Percentiles rank a stretch among this genome's conserved stretches.
Evolutionary conservation across 2,329 filamentous ascomycete species (phyloP).

Genomic region (Cadophora malorum): DNA sequence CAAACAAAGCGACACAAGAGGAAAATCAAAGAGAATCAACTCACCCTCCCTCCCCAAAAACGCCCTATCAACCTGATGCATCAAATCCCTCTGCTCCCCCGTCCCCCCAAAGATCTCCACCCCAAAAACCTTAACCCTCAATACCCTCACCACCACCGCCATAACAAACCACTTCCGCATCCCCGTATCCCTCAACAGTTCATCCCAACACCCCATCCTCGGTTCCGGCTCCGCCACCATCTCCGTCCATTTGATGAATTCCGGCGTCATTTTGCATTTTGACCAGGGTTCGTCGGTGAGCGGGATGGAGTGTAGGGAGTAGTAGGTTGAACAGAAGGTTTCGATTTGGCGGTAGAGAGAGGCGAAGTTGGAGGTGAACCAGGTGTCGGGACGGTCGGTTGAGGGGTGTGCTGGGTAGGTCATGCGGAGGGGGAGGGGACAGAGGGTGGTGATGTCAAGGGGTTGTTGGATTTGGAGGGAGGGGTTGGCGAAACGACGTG

Average conservation of each 20-base stretch:
- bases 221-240: constrained; percentile 38
- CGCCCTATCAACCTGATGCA: constrained; percentile 37
- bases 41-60: constrained; percentile 37
- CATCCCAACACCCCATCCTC: constrained; percentile 37
- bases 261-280: constrained; percentile 22
- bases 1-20: not conserved
- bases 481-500: not conserved
- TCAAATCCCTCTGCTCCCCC: constrained; percentile 33
- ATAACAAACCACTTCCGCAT: constrained; percentile 39
- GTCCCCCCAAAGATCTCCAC: constrained; percentile 38
- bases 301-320: constrained; percentile 28
- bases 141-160: constrained; percentile 35
- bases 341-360: constrained; percentile 25
- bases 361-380: constrained; percentile 34
- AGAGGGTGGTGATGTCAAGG: constrained; percentile 22
- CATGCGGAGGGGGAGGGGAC: constrained; percentile 29
- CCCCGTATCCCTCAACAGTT: constrained; percentile 32
- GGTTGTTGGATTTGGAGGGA: constrained; percentile 1
- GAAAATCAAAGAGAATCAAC: no score
- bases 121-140: constrained; percentile 39
- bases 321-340: constrained; percentile 29
- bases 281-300: constrained; percentile 31
- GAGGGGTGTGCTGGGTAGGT: constrained; percentile 29
- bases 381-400: constrained; percentile 34
- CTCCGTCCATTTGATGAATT: constrained; percentile 37